Base-by-base conservation (phyloP, 2,329 filamentous ascomycete genomes). In the Didymella keratinophila region DNA sequence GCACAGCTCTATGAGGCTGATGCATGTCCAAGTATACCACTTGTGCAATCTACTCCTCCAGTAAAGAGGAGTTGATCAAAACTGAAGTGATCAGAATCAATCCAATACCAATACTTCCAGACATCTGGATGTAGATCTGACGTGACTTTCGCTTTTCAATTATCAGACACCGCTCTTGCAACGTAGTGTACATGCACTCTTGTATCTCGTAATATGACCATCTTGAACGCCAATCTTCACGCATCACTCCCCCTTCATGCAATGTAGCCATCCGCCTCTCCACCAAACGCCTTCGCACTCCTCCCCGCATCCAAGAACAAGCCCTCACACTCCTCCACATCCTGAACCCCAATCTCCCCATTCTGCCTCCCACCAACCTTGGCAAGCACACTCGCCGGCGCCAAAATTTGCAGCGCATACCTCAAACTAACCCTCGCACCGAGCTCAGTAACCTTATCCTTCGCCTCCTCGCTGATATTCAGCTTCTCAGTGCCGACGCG, bases 321-420 rank as follows among this genome's bases (percentile, higher is more conserved):
- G 1, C 67, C 76, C 52, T 77, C 77, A 16, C 79, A 80, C 69
- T 83, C 81, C 60, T 79, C 81, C 54, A 87, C 84, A 65, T 88
- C 88, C 45, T 84, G 76, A 23, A 81, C 82, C 56, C 78, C 78
- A 49, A 82, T 82, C 71, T 64, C 84, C 83, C 52, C 74, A 23
- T 75, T 76, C 41, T 80, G 79, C 43, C 71, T 74, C 14, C 80
- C 79, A 30, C 76, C 74, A 16, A 95, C 91, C 74, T 91, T 89
- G 59, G 94, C 92, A 71, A 98, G 85, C 78, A 98, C 96, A 78
- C 91, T 94, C 51, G 93, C 89, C 2, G 93, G 93, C 25, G 93
- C 91, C 69, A 99, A 83, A 67, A 99, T 81, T 80, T 98, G 95
- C 75, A 99, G 82, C 67, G 93, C 94, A 80, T 99, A 99, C 67